Percentiles rank a stretch among this genome's conserved stretches.
Conservation (phyloP, 495 filamentous ascomycete genomes). For the Hypoxylon crocopeplum region DNA sequence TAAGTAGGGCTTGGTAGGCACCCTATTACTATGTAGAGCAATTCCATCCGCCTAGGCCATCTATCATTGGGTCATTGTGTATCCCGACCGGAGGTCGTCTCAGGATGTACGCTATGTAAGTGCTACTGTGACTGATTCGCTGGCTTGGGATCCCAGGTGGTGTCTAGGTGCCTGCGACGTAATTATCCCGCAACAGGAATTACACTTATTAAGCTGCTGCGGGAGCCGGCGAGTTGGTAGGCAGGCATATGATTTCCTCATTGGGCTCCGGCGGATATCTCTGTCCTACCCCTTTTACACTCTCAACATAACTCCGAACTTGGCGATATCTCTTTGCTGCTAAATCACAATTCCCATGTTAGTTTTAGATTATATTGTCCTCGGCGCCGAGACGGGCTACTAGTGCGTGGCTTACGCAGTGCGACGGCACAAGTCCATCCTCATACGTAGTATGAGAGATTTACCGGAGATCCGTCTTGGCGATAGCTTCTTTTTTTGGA, state of each 20-base stretch:
- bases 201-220: conserved; percentile 21
- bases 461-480: conserved; percentile 39
- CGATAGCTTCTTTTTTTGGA: conserved; percentile 32
- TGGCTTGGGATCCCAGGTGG: conserved; percentile 10
- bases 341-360: conserved; percentile 32
- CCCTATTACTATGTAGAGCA: conserved; percentile 30
- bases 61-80: conserved; percentile 21
- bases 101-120: conserved; percentile 29
- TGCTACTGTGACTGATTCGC: conserved; percentile 34
- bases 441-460: conserved; percentile 28
- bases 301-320: conserved; percentile 30
- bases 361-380: conserved; percentile 22
- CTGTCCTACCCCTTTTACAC: not conserved
- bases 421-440: conserved; percentile 9
- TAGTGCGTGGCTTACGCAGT: conserved; percentile 21
- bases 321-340: conserved; percentile 23
- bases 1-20: conserved; percentile 15
- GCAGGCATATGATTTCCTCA: conserved; percentile 25
- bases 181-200: conserved; percentile 35
- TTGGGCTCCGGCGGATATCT: conserved; percentile 4
- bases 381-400: conserved; percentile 34
- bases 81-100: conserved; percentile 22
- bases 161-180: conserved; percentile 20
- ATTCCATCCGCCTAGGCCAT: conserved; percentile 23
- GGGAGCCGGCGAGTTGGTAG: not conserved